These are phyloP conservation scores for Trichosanthes cucumerina DNA, from an alignment of 306 rosid genomes.

Conservation along the genomic window DNA sequence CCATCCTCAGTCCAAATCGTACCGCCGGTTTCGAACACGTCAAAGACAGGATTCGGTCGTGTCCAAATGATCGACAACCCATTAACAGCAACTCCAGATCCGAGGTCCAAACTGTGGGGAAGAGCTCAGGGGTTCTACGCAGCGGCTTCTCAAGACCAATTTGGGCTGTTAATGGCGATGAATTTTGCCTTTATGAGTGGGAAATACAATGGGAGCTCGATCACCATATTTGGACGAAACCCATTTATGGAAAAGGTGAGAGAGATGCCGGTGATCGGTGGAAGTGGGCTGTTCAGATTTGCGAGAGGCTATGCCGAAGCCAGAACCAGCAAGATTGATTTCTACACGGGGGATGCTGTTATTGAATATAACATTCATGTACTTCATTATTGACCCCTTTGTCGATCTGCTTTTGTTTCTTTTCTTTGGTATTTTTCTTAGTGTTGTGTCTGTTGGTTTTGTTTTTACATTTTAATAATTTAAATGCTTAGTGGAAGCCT, in stretches of 20 bases:
- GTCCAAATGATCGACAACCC: constrained; percentile 24
- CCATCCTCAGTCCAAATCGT: constrained; percentile 18
- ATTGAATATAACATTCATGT: constrained; percentile 51
- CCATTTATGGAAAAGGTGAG: constrained; percentile 30
- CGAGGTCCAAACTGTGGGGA: constrained; percentile 26
- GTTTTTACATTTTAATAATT: background rate
- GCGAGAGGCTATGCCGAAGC: constrained; percentile 56
- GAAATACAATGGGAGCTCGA: constrained; percentile 61
- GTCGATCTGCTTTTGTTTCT: background rate
- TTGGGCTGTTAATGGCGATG: constrained; percentile 49
- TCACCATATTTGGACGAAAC: constrained; percentile 58
- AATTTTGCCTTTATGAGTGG: constrained; percentile 49
- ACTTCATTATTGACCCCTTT: constrained; percentile 17
- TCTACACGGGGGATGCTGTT: constrained; percentile 28
- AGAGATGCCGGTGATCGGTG: constrained; percentile 79
- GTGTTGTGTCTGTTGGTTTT: background rate
- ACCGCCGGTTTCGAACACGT: constrained; percentile 14
- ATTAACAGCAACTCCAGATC: constrained; percentile 19
- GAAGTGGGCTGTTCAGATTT: constrained; percentile 66
- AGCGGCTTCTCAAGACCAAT: constrained; percentile 23
- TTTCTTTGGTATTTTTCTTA: background rate
- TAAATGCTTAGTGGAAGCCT: background rate
- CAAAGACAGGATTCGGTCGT: constrained; percentile 14
- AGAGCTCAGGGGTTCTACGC: constrained; percentile 54
- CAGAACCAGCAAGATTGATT: constrained; percentile 21